These are phyloP conservation scores for Pseudozyma sp. DNA, from an alignment of 1,284 basidiomycete genomes.

Conservation along the genomic window DNA sequence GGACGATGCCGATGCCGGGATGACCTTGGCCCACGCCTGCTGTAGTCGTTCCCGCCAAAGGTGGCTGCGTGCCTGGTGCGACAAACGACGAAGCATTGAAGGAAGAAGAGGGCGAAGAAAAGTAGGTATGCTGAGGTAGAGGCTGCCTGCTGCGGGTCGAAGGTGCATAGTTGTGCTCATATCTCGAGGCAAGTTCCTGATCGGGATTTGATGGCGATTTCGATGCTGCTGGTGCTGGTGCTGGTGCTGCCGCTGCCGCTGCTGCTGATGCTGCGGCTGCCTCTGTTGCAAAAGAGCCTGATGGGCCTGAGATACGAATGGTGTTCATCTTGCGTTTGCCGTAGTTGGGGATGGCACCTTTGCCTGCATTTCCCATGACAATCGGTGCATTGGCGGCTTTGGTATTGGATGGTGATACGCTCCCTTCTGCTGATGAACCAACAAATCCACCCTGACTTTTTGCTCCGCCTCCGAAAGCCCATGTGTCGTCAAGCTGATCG, in stretches of 20 bases:
- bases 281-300: neutral
- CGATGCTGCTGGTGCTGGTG: neutral
- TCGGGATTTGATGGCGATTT: neutral
- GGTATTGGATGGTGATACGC: slow-evolving; percentile 5
- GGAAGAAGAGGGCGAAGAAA: slow-evolving; percentile 63
- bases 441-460: slow-evolving; percentile 50
- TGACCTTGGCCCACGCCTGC: slow-evolving; percentile 49
- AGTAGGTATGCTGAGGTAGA: slow-evolving; percentile 64
- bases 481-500: slow-evolving; percentile 42
- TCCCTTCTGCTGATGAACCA: slow-evolving; percentile 1
- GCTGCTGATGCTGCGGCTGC: neutral
- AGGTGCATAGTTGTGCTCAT: slow-evolving; percentile 43
- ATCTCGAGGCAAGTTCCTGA: slow-evolving; percentile 12
- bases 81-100: slow-evolving; percentile 64
- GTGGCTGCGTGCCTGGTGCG: slow-evolving; percentile 52
- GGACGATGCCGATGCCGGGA: slow-evolving; percentile 43
- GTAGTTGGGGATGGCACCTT: slow-evolving; percentile 60
- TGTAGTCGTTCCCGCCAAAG: slow-evolving; percentile 40
- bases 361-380: slow-evolving; percentile 60
- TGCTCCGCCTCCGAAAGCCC: slow-evolving; percentile 54
- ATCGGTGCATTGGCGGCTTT: slow-evolving; percentile 26
- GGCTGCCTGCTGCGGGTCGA: slow-evolving; percentile 52
- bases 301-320: slow-evolving; percentile 25
- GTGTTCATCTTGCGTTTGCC: slow-evolving; percentile 51
- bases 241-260: slow-evolving; percentile 3